These are phyloP conservation scores for Sporothrix sp. DNA, from an alignment of 2,329 filamentous ascomycete genomes.

Conservation along the genomic window DNA sequence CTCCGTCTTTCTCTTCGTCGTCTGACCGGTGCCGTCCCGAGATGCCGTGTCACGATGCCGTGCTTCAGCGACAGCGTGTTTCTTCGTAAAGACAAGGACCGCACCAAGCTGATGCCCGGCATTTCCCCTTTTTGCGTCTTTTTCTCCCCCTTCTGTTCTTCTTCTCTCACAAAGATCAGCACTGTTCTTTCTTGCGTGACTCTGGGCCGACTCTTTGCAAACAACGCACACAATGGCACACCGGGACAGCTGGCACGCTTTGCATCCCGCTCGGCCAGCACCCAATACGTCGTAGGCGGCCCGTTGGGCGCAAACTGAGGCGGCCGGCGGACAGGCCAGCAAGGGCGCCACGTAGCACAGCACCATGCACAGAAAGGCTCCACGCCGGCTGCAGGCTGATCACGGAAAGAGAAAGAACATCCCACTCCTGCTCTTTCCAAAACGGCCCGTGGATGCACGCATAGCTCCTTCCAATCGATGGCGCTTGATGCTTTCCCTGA, in stretches of 20 bases:
- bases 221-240: not conserved
- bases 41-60: too few species aligned
- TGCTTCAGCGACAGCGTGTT: too few species aligned
- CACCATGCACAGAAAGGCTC: not conserved
- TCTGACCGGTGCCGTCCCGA: too few species aligned
- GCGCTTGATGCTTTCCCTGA: not conserved
- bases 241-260: not conserved
- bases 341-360: constrained; percentile 18
- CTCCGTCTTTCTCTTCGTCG: too few species aligned
- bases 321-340: constrained; percentile 11
- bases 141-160: not conserved
- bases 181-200: constrained; percentile 4
- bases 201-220: not conserved
- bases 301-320: constrained; percentile 4
- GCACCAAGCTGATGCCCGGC: too few species aligned
- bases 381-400: not conserved
- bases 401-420: not conserved
- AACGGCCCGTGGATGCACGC: too few species aligned
- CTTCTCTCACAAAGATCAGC: not conserved
- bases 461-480: not conserved
- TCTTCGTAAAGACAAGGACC: too few species aligned
- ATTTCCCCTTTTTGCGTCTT: not conserved
- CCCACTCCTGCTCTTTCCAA: not conserved
- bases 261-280: constrained; percentile 1
- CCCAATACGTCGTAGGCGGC: not conserved